phyloP scores from a whole-genome alignment of 257 asterid genomes.

The Datura wrightii region DNA sequence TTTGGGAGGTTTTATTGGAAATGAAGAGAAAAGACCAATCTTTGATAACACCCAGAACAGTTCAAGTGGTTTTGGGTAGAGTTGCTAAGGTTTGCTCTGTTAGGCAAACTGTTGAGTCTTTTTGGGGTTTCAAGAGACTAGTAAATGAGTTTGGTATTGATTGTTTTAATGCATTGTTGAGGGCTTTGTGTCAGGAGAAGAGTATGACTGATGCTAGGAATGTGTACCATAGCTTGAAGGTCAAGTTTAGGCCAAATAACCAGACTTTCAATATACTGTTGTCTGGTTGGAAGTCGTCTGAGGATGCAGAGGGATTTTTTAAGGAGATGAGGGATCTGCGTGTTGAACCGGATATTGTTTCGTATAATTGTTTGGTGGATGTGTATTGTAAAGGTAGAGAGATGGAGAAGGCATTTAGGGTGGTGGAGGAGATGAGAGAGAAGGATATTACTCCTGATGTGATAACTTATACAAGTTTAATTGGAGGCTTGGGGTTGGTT shows the following conservation, averaged over 20 bases:
- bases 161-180: constrained; percentile 74
- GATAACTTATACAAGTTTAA: constrained; percentile 78
- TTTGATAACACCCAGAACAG: constrained; percentile 73
- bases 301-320: constrained; percentile 77
- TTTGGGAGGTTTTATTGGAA: constrained; percentile 72
- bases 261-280: constrained; percentile 79
- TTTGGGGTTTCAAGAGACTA: constrained; percentile 63
- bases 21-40: constrained; percentile 68
- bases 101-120: constrained; percentile 74
- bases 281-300: constrained; percentile 83
- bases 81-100: constrained; percentile 90
- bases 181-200: constrained; percentile 91
- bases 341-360: constrained; percentile 77
- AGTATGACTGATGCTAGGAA: constrained; percentile 89
- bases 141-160: constrained; percentile 62
- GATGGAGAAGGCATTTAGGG: constrained; percentile 61
- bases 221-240: constrained; percentile 72
- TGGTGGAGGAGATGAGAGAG: constrained; percentile 70
- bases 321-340: constrained; percentile 75
- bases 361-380: constrained; percentile 87
- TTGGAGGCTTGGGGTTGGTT: constrained; percentile 84
- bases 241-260: constrained; percentile 74
- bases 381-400: constrained; percentile 86
- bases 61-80: constrained; percentile 82
- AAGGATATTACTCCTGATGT: constrained; percentile 76